Base-by-base conservation (phyloP, 2,329 filamentous ascomycete species). In the Fusarium sublunatum region DNA sequence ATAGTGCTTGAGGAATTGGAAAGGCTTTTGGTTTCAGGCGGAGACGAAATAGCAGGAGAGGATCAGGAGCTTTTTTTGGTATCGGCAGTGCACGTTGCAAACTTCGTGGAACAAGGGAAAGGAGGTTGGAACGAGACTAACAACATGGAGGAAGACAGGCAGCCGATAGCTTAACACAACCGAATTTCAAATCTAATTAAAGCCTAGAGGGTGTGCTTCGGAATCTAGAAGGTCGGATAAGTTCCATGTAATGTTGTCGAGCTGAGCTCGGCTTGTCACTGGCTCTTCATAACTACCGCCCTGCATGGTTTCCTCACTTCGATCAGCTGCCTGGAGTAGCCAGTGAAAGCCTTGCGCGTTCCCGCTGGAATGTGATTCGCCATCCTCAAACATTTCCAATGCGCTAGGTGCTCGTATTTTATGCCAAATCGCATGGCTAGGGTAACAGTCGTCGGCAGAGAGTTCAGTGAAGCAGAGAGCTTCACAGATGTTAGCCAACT, bases 41-140 rank as follows among this genome's bases (percentile, higher is more conserved):
- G 6, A 49, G 46, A 41, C 29, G n/a, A n/a, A n/a, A 29, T 35
- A 49, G 19, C 36, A 49, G 46, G 46, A 22, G 32, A 31, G 46
- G 46, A 8, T 13, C n/a, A 41, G 13, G 34, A 29, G 25, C 34
- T 49, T 22, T 49, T 40, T 24, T 40, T 49, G 12, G 36, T 49
- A 32, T 49, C 25, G 25, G 25, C 35, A 32, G 34, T 49, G 35
- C 46, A 49, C 28, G 35, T 29, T 4, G 35, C 36, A 32, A 49
- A 40, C 35, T 22, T n/a, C 22, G 35, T 49, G 25, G 46, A 25
- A 49, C 12, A 49, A 32, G 46, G 46, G 10, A 39, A 40, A 49
- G 25, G 35, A 49, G 46, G 46, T 32, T 49, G 46, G 46, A 49
- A 34, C 35, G 36, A 49, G n/a, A 41, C 34, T 15, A 11, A 35